A percentile compares a stretch with the other conserved stretches of the same genome.
These are phyloP conservation scores for Senna tora DNA, from an alignment of 306 rosid species.

Conservation along the genomic window DNA sequence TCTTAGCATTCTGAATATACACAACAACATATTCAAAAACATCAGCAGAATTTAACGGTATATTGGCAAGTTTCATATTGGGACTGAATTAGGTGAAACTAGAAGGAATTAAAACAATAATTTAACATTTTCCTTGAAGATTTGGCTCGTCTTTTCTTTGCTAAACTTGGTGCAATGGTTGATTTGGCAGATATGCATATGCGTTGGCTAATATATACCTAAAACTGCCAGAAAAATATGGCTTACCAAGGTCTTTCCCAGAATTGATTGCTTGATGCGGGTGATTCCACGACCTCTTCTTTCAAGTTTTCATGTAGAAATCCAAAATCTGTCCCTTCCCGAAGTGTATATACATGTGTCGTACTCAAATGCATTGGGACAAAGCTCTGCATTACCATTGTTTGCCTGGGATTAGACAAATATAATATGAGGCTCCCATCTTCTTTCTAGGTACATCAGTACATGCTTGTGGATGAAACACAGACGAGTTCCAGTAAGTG, in stretches of 20 bases:
- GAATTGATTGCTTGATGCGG: constrained; percentile 25
- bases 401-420: background rate
- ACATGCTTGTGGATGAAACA: constrained; percentile 38
- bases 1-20: too few relatives aligned
- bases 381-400: background rate
- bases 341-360: background rate
- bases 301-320: constrained; percentile 39
- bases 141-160: constrained; percentile 1
- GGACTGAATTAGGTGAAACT: too few relatives aligned
- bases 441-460: constrained; percentile 34
- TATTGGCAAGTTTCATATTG: too few relatives aligned
- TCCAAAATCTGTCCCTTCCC: constrained; percentile 29
- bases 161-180: constrained; percentile 13
- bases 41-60: too few relatives aligned
- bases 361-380: background rate
- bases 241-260: constrained; percentile 16
- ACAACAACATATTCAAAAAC: too few relatives aligned
- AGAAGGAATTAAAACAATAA: too few relatives aligned
- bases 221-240: background rate
- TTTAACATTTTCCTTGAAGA: too few relatives aligned
- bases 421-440: constrained; percentile 20
- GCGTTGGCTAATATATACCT: constrained; percentile 44
- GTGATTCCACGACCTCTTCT: constrained; percentile 34
- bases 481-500: constrained; percentile 21
- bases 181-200: constrained; percentile 54